These are phyloP conservation scores for Cytidiella melzeri DNA, from an alignment of 768 basidiomycete genomes.

Conservation along the genomic window DNA sequence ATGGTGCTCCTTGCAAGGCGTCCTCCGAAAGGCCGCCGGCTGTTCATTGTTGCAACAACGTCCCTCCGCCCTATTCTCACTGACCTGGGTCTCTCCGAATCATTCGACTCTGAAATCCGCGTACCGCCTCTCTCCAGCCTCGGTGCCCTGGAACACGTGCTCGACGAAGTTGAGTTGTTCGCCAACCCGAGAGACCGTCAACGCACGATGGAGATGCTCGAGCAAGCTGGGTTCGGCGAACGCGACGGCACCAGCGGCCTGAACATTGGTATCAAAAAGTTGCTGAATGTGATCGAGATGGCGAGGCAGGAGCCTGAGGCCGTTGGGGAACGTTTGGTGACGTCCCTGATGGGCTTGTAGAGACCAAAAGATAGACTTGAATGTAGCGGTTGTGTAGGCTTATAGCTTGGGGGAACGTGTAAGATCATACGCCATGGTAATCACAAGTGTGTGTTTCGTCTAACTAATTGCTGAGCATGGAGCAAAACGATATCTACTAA, in stretches of 20 bases:
- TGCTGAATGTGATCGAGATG: conserved; percentile 92
- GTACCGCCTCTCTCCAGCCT: conserved; percentile 79
- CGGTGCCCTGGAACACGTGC: conserved; percentile 63
- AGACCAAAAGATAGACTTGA: background rate
- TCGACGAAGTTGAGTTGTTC: conserved; percentile 80
- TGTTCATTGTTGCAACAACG: conserved; percentile 88
- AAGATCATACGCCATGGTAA: no score
- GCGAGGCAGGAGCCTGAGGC: conserved; percentile 91
- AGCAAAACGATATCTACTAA: no score
- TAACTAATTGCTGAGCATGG: no score
- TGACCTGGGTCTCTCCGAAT: conserved; percentile 84
- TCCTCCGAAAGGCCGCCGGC: conserved; percentile 92
- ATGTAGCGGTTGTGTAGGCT: background rate
- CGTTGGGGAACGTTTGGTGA: conserved; percentile 63
- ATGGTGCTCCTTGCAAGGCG: conserved; percentile 82
- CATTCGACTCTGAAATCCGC: conserved; percentile 82
- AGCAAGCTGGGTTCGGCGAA: conserved; percentile 66
- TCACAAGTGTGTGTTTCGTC: no score
- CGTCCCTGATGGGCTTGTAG: conserved; percentile 51
- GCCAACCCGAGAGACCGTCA: conserved; percentile 43
- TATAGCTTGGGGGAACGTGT: no score
- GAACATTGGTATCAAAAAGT: conserved; percentile 89
- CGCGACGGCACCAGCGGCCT: conserved; percentile 42
- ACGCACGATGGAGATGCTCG: conserved; percentile 57
- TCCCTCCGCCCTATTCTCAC: conserved; percentile 80